A percentile compares a stretch with the other conserved stretches of the same genome.
These are phyloP conservation scores for Melanogaster broomeanus DNA, from an alignment of 768 basidiomycete genomes.

Conservation along the genomic window DNA sequence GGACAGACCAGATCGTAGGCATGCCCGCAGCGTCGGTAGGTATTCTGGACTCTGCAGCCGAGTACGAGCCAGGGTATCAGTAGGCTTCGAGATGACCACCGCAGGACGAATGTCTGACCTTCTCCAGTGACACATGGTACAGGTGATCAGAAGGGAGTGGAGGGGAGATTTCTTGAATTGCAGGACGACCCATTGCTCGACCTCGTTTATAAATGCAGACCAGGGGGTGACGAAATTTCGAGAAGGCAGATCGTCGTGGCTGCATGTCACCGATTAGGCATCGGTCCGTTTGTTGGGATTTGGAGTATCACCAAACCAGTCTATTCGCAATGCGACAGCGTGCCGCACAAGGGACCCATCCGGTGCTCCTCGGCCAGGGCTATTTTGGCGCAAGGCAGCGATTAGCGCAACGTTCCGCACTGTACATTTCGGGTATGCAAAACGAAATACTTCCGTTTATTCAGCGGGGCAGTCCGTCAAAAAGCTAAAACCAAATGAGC, in stretches of 20 bases:
- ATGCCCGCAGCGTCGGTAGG: slow-evolving; percentile 60
- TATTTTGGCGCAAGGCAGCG: slow-evolving; percentile 24
- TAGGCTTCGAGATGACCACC: slow-evolving; percentile 9
- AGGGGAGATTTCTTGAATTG: slow-evolving; percentile 10
- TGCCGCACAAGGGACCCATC: slow-evolving; percentile 26
- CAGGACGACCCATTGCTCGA: not conserved
- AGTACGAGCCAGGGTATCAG: slow-evolving; percentile 9
- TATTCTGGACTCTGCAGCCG: slow-evolving; percentile 58
- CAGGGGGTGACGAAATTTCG: slow-evolving; percentile 14
- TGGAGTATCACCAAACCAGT: slow-evolving; percentile 21
- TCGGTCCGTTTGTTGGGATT: slow-evolving; percentile 19
- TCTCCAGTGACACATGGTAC: slow-evolving; percentile 69
- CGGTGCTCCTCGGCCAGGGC: slow-evolving; percentile 33
- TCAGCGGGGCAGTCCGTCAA: slow-evolving; percentile 26
- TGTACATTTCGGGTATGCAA: slow-evolving; percentile 23
- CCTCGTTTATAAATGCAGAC: slow-evolving; percentile 28
- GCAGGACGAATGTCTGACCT: slow-evolving; percentile 46
- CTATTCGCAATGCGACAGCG: slow-evolving; percentile 22
- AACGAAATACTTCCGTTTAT: slow-evolving; percentile 16
- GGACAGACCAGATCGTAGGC: slow-evolving; percentile 50
- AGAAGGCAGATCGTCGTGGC: slow-evolving; percentile 24
- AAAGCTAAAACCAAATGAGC: slow-evolving; percentile 38
- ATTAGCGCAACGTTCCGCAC: slow-evolving; percentile 14
- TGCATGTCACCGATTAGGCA: slow-evolving; percentile 23
- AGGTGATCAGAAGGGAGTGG: slow-evolving; percentile 24